A percentile compares a stretch with the other conserved stretches of the same genome.
Evolutionary conservation across 306 rosid genomes (phyloP).

Genomic region (Casuarina equisetifolia): DNA sequence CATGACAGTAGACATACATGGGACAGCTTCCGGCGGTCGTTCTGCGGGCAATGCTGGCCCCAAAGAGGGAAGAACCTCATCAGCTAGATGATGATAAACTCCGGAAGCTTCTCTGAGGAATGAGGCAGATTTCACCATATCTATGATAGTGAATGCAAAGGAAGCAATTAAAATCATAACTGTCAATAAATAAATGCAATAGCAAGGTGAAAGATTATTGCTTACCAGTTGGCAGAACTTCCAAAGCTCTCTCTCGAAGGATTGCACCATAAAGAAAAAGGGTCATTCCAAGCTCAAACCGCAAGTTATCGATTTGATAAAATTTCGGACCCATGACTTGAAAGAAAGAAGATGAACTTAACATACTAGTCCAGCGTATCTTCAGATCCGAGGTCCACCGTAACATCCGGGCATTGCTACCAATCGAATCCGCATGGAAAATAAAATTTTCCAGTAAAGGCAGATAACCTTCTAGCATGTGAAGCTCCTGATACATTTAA

Average conservation of each 20-base stretch:
- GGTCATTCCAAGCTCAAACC: constrained; percentile 64
- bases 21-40: constrained; percentile 59
- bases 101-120: constrained; percentile 79
- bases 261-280: constrained; percentile 69
- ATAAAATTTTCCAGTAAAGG: constrained; percentile 67
- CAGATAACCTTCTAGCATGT: constrained; percentile 63
- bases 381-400: constrained; percentile 49
- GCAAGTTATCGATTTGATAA: constrained; percentile 55
- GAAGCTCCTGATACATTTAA: constrained; percentile 54
- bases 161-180: constrained; percentile 16
- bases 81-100: constrained; percentile 63
- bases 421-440: constrained; percentile 30
- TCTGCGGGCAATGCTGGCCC: constrained; percentile 39
- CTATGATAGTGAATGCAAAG: constrained; percentile 43
- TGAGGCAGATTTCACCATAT: constrained; percentile 63
- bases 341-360: constrained; percentile 56
- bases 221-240: constrained; percentile 62
- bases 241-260: constrained; percentile 64
- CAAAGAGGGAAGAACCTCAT: constrained; percentile 53
- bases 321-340: constrained; percentile 49
- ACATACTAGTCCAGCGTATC: constrained; percentile 67
- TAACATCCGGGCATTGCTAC: constrained; percentile 24
- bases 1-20: constrained; percentile 58
- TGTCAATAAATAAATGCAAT: neutral
- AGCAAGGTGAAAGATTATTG: constrained; percentile 11